Conservation (phyloP, 257 asterid species). For the Cruciata laevipes region DNA sequence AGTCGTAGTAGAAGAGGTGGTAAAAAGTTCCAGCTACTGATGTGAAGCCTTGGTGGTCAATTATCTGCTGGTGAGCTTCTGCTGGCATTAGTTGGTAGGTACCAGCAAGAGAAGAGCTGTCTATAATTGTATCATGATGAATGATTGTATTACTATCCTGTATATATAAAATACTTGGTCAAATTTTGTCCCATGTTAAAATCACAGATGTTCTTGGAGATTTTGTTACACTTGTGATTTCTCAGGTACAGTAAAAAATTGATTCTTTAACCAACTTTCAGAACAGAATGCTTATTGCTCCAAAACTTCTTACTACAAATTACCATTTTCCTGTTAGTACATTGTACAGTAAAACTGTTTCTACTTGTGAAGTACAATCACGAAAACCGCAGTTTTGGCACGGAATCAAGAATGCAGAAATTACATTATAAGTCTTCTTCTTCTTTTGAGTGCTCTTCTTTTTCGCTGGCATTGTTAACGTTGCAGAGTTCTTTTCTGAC, state of each 20-base stretch:
- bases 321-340: background rate
- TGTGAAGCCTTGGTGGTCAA: background rate
- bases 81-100: background rate
- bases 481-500: no score
- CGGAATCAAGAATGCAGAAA: no score
- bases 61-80: constrained; percentile 2
- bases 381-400: no score
- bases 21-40: background rate
- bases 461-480: no score
- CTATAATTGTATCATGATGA: background rate
- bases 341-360: background rate
- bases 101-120: background rate
- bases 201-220: no score
- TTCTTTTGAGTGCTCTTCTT: no score
- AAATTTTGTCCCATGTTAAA: constrained; percentile 24
- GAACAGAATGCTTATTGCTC: no score
- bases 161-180: constrained; percentile 6
- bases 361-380: background rate
- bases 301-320: background rate
- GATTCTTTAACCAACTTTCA: no score
- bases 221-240: constrained; percentile 4
- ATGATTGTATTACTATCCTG: background rate
- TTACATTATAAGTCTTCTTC: no score
- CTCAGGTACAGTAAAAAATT: constrained; percentile 15
- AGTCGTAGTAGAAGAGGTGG: constrained; percentile 6